Evolutionary conservation across 176 grass and related monocot genomes (phyloP).

Genomic region (Oryza coarctata): DNA sequence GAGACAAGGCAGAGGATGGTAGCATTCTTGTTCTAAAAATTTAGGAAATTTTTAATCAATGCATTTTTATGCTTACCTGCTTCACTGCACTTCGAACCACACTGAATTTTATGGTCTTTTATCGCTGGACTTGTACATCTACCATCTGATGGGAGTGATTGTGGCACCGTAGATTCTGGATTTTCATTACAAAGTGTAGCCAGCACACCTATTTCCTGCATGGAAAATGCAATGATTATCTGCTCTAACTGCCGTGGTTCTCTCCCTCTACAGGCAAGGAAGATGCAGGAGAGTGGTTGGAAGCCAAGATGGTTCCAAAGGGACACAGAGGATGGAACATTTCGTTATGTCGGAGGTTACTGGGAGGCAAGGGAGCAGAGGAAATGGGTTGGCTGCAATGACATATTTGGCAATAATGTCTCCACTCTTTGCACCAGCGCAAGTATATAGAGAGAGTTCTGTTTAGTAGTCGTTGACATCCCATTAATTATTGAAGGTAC

Average conservation of each 20-base stretch:
- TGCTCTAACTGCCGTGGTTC: neutral
- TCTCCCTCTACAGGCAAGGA: conserved; percentile 65
- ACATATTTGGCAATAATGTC: conserved; percentile 76
- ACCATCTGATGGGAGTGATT: neutral
- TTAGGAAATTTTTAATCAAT: neutral
- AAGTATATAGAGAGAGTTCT: conserved; percentile 42
- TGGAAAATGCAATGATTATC: neutral
- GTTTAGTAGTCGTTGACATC: conserved; percentile 29
- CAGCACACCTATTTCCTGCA: neutral
- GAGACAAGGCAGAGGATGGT: conserved; percentile 84
- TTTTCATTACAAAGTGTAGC: no score
- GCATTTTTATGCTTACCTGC: neutral
- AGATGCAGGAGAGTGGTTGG: conserved; percentile 89
- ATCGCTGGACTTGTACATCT: neutral
- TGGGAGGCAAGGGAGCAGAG: conserved; percentile 68
- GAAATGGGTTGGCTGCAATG: conserved; percentile 66
- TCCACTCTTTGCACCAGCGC: conserved; percentile 38
- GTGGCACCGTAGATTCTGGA: neutral
- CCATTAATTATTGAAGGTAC: conserved; percentile 40
- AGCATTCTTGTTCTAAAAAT: conserved; percentile 12
- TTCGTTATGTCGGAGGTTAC: conserved; percentile 69
- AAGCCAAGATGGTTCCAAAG: conserved; percentile 80
- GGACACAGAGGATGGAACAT: conserved; percentile 50
- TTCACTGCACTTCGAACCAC: neutral
- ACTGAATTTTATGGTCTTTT: neutral